These are phyloP conservation scores for Penicillium tannophilum DNA, from an alignment of 495 filamentous ascomycete species.

Conservation along the genomic window DNA sequence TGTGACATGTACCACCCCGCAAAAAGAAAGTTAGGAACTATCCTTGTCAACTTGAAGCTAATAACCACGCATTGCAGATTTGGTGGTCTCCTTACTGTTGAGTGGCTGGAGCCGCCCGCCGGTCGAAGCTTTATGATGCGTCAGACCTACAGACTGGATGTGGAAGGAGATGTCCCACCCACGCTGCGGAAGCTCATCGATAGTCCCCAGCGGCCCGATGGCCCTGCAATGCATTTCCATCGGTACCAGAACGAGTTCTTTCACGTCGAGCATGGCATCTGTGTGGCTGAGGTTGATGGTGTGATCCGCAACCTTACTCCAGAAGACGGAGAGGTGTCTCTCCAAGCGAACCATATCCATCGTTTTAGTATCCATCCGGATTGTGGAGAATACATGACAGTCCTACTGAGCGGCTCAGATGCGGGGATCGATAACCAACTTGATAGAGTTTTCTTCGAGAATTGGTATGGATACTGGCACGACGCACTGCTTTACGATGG, in stretches of 20 bases:
- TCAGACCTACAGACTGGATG: slow-evolving; percentile 16
- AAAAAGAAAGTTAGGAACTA: not conserved
- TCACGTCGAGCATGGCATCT: slow-evolving; percentile 12
- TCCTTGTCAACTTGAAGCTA: not conserved
- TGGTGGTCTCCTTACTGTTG: slow-evolving; percentile 11
- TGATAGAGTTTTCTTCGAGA: slow-evolving; percentile 55
- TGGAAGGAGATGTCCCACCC: slow-evolving; percentile 10
- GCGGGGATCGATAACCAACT: slow-evolving; percentile 27
- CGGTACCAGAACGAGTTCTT: slow-evolving; percentile 23
- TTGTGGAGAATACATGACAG: slow-evolving; percentile 12
- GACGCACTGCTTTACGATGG: slow-evolving; percentile 41
- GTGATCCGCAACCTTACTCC: not conserved
- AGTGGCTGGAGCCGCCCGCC: slow-evolving; percentile 19
- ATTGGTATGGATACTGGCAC: slow-evolving; percentile 58
- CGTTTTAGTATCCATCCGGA: slow-evolving; percentile 16
- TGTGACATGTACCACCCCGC: not conserved
- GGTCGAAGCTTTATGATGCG: slow-evolving; percentile 19
- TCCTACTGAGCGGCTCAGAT: slow-evolving; percentile 17
- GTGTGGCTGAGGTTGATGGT: slow-evolving; percentile 10
- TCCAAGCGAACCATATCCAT: slow-evolving; percentile 14
- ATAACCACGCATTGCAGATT: slow-evolving; percentile 7
- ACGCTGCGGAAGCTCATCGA: slow-evolving; percentile 15
- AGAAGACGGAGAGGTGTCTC: slow-evolving; percentile 16
- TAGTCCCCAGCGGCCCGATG: slow-evolving; percentile 11
- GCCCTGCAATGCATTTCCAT: slow-evolving; percentile 20